Evolutionary conservation across 139 green algal genomes (phyloP), one percentile per base, ranked within the genome.

Genomic region (Coccomyxa sp.): DNA sequence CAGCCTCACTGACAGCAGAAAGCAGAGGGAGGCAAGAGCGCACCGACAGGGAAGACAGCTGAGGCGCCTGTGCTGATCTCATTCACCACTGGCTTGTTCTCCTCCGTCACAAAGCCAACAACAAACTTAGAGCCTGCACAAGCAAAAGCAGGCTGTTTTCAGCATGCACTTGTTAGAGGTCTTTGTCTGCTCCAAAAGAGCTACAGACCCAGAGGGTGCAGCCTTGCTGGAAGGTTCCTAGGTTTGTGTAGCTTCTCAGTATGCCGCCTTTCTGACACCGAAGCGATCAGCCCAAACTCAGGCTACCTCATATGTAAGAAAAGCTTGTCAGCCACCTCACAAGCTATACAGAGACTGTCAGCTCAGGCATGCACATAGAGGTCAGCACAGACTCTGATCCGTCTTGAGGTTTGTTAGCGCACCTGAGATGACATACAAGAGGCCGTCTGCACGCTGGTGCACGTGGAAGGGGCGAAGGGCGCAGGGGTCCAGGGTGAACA

Each of bases 61-160:
- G 80, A 81, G 14, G 68, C 75, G 22, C 80, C 80, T 38, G 80
- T 69, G 10, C 33, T 75, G 18, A 84, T 80, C 8, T 37, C 44
- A 41, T 84, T 84, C 29, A 31, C 68, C 5, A 81, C 69, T 8
- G 36, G 14, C 8, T 44, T 72, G 36, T 75, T 75, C 22, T 77
- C 74, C n/a, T 81, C 75, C 12, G 29, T 79, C 29, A 81, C 75
- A 55, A 84, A 84, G 7, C 80, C 80, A 50, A 84, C 80, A 44
- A 64, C 36, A 12, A 84, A 33, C 27, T 50, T 78, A 37, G 50
- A 64, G 50, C 72, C 79, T 83, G 79, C 79, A 83, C 22, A 72
- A 24, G 50, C 5, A 35, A 64, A 39, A 14, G 38, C 0, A 77
- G n/a, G n/a, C n/a, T n/a, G n/a, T n/a, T n/a, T n/a, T n/a, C n/a